Conservation (phyloP, 1,284 basidiomycete genomes). For the Microbotryomycetes sp. region DNA sequence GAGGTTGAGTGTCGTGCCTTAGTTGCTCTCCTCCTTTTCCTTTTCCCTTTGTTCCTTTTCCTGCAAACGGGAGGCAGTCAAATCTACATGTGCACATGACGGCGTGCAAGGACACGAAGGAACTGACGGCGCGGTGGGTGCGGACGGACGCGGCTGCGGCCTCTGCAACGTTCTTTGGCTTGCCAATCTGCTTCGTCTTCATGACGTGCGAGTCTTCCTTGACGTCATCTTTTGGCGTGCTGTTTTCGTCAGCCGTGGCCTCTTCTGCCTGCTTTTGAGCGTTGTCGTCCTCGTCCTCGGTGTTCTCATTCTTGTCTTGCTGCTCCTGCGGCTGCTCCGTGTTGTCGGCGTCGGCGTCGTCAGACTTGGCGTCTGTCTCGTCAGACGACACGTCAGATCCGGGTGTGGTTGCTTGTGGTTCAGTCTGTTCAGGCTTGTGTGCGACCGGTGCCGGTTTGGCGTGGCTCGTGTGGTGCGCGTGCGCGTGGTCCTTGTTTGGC, state of each 20-base stretch:
- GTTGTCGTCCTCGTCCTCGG: background rate
- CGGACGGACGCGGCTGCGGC: background rate
- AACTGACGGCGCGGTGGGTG: background rate
- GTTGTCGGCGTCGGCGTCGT: background rate
- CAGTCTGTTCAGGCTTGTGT: background rate
- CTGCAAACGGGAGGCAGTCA: slow-evolving; percentile 44
- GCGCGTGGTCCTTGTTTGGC: background rate
- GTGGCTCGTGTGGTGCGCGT: background rate
- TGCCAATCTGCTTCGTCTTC: background rate
- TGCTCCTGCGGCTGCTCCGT: background rate
- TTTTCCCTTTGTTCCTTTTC: slow-evolving; percentile 61
- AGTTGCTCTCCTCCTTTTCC: slow-evolving; percentile 64
- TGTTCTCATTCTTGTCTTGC: background rate
- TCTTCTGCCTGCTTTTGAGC: too few relatives aligned
- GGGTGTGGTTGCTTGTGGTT: background rate
- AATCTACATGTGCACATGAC: slow-evolving; percentile 47
- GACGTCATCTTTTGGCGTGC: background rate
- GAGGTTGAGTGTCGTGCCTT: too few relatives aligned
- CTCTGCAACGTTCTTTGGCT: background rate
- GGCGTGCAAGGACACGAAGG: too few relatives aligned
- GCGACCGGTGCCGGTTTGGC: background rate
- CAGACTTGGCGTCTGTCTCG: background rate
- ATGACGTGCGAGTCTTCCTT: background rate
- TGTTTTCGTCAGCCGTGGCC: too few relatives aligned
- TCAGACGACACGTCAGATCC: background rate